These are phyloP conservation scores for Linaria vulgaris DNA, from an alignment of 257 asterid species.

Conservation along the genomic window DNA sequence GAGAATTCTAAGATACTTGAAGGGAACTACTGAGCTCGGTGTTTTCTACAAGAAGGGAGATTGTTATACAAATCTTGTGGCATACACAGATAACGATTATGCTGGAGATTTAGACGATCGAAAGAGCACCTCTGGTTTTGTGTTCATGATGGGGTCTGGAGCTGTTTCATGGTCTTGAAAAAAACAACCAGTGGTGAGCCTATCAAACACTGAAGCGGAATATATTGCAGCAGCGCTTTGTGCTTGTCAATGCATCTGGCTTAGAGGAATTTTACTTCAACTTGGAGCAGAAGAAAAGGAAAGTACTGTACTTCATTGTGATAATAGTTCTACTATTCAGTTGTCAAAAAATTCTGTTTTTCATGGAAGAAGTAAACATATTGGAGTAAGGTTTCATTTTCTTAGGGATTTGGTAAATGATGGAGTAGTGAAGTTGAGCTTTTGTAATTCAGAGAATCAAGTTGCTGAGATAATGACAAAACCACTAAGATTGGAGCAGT, in stretches of 20 bases:
- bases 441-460: neutral
- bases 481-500: neutral
- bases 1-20: neutral
- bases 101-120: slow-evolving; percentile 8
- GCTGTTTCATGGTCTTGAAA: neutral
- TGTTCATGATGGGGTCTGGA: neutral
- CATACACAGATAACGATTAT: neutral
- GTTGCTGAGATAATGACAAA: neutral
- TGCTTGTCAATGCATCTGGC: neutral
- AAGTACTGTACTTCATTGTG: neutral
- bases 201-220: neutral
- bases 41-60: neutral
- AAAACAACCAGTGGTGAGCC: neutral
- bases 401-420: neutral
- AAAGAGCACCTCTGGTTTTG: neutral
- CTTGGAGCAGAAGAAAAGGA: no score
- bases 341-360: neutral
- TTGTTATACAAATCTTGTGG: neutral
- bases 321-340: neutral
- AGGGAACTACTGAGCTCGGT: neutral
- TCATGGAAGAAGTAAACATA: neutral
- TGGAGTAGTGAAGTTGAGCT: neutral
- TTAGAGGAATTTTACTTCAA: neutral
- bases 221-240: neutral
- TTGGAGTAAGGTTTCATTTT: neutral